Percentiles rank a stretch among this genome's conserved stretches.
Evolutionary conservation across 345 rosid genomes (phyloP).

Genomic region (Erucastrum elatum): DNA sequence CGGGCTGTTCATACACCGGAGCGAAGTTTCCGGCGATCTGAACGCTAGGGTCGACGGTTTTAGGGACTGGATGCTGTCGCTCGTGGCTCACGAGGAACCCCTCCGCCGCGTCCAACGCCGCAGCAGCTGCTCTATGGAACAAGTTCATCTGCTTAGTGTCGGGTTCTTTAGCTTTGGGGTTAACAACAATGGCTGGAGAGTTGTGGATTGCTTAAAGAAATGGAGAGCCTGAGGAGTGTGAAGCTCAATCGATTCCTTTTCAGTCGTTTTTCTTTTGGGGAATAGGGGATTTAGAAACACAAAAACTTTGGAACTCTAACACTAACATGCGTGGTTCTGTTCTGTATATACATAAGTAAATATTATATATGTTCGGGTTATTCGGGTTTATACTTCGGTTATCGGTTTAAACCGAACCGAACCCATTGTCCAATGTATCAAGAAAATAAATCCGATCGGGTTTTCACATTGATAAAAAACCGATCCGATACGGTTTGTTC

Average conservation of each 20-base stretch:
- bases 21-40: conserved; percentile 85
- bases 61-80: conserved; percentile 61
- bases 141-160: conserved; percentile 48
- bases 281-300: too few relatives aligned
- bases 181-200: conserved; percentile 36
- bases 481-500: background rate
- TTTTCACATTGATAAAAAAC: background rate
- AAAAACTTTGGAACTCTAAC: background rate
- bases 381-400: background rate
- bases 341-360: too few relatives aligned
- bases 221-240: conserved; percentile 58
- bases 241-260: too few relatives aligned
- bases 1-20: conserved; percentile 72
- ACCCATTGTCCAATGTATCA: background rate
- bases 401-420: background rate
- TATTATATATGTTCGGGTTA: background rate
- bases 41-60: conserved; percentile 64
- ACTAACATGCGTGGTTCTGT: background rate
- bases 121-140: conserved; percentile 56
- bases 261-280: too few relatives aligned
- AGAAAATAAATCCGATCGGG: background rate
- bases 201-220: conserved; percentile 49
- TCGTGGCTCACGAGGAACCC: conserved; percentile 57
- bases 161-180: conserved; percentile 20
- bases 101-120: conserved; percentile 61